Evolutionary conservation across 257 asterid genomes (phyloP).

Genomic region (Nyctanthes arbortristis): DNA sequence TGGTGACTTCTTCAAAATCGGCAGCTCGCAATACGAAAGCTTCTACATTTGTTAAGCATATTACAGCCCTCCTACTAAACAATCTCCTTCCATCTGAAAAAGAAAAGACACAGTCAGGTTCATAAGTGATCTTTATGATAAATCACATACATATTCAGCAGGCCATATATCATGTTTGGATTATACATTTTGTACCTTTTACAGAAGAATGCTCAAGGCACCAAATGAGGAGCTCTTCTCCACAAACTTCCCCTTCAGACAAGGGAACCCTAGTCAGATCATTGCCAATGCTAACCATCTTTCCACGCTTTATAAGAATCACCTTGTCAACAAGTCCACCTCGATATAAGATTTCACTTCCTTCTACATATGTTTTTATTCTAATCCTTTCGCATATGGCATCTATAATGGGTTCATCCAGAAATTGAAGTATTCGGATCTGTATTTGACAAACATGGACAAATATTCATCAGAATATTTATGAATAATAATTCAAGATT

Average conservation of each 20-base stretch:
- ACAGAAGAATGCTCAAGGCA: conserved; percentile 93
- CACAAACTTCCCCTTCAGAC: too few species aligned
- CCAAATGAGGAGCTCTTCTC: conserved; percentile 92
- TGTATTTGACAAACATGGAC: conserved; percentile 25
- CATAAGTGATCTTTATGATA: too few species aligned
- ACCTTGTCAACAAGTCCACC: conserved; percentile 85
- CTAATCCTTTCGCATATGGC: conserved; percentile 80
- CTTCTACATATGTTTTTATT: conserved; percentile 73
- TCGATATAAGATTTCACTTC: conserved; percentile 55
- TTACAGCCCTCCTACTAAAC: too few species aligned
- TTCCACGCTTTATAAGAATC: conserved; percentile 84
- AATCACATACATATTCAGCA: too few species aligned
- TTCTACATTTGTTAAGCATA: too few species aligned
- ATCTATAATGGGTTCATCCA: conserved; percentile 82
- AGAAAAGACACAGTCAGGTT: too few species aligned
- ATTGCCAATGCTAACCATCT: conserved; percentile 70
- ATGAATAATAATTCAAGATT: too few species aligned
- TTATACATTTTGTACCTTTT: conserved; percentile 73
- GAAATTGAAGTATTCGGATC: conserved; percentile 72
- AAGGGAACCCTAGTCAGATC: conserved; percentile 49
- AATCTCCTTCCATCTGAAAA: too few species aligned
- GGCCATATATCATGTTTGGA: too few species aligned
- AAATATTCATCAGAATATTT: not conserved
- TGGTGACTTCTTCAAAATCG: too few species aligned
- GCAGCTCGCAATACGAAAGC: too few species aligned